Base-by-base conservation (phyloP, 345 rosid genomes). In the Eucalyptus curtisii region DNA sequence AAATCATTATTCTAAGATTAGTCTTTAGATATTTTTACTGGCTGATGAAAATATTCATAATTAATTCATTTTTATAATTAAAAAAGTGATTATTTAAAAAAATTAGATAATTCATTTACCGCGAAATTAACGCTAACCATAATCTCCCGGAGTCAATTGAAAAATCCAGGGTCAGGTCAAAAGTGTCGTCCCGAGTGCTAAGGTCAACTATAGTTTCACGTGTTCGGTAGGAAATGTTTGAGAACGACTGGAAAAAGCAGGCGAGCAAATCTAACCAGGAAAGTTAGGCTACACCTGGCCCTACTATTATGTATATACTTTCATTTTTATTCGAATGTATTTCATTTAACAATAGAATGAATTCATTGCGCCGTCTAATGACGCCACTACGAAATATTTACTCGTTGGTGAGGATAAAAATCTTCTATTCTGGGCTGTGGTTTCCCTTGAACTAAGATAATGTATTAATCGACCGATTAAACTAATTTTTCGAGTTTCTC, bases 131-230 rank as follows among this genome's bases (percentile, higher is more conserved):
- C 27, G 59, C 14, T 37, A 37, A 37, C 40, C 40, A 37, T 4
- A 3, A 37, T 61, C 17, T 13, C 37, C 17, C 13, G 10, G 37
- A n/a, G 61, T 24, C 71, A 7, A 64, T n/a, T n/a, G 71, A 64
- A 64, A n/a, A 61, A 7, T 37, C 31, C 31, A n/a, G 0, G 71
- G 71, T 14, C 37, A n/a, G 19, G 19, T 64, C 71, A 64, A 13
- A 7, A 14, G 71, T 30, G 19, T 14, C 31, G 71, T 64, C 1
- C 37, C 22, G 6, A 4, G 22, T 0, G 22, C 80, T 1, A 4
- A 31, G 80, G 2, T 68, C 25, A 33, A 33, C 24, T 2, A 4
- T 11, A 33, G 13, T 68, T 68, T 33, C 20, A 24, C 81, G 25
- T 30, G 68, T 27, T 3, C 16, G 66, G n/a, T 3, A 3, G 8